phyloP scores from a whole-genome alignment of 345 rosid species.

The Microthlaspi erraticum region DNA sequence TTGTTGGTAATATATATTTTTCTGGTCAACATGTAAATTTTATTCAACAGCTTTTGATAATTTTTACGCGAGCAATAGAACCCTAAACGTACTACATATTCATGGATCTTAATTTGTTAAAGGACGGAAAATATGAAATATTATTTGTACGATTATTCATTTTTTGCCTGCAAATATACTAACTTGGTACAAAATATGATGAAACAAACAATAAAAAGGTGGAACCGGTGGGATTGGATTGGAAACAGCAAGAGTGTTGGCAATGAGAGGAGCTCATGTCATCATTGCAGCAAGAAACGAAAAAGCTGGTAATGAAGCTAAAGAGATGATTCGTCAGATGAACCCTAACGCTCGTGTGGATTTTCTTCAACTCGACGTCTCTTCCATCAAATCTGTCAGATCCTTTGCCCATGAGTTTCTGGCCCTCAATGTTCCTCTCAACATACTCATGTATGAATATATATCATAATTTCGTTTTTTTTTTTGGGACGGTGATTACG shows the following conservation, averaged over 20 bases:
- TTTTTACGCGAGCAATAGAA: not conserved
- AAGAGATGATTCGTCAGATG: conserved; percentile 50
- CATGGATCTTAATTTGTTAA: not conserved
- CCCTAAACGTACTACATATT: not conserved
- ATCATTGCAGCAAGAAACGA: conserved; percentile 80
- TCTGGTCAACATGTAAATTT: not conserved
- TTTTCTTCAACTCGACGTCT: conserved; percentile 61
- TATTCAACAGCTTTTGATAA: not conserved
- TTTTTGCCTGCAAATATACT: conserved; percentile 1
- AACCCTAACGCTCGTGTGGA: conserved; percentile 54
- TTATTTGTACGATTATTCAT: not conserved
- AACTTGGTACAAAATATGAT: not conserved
- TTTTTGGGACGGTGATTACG: not conserved
- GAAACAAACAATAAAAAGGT: conserved; percentile 50
- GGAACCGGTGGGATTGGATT: conserved; percentile 94
- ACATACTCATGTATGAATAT: conserved; percentile 64
- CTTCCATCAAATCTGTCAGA: conserved; percentile 62
- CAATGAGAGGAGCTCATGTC: conserved; percentile 68
- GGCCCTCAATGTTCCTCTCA: conserved; percentile 70
- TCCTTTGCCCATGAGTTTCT: conserved; percentile 55
- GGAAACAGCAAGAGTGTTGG: conserved; percentile 87
- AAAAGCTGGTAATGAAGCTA: conserved; percentile 75
- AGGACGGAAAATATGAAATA: not conserved
- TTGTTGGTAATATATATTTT: too few species aligned
- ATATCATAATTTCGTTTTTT: not conserved